Base-by-base conservation (phyloP, 495 filamentous ascomycete genomes). In the Penicillium bialowiezense region DNA sequence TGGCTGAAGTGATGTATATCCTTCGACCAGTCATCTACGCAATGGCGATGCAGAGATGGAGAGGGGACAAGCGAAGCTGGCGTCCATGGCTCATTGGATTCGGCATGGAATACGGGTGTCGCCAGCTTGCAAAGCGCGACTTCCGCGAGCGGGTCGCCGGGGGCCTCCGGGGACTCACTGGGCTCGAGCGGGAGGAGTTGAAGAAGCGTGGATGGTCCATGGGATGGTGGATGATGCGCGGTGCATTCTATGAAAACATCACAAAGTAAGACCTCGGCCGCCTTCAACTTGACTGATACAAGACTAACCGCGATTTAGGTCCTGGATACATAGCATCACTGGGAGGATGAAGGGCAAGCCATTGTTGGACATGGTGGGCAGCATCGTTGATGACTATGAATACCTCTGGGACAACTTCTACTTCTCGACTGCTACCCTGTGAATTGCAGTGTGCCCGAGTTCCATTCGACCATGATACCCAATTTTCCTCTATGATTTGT, bases 381-480 rank as follows among this genome's bases (percentile, higher is more conserved):
- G 85, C 43, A 79, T 98, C 18, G 59, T 97, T 46, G 91, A 95
- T 64, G 95, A 98, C 62, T 97, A 97, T 58, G 89, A 95, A 63
- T 97, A 93, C 61, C 75, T 98, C 13, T 98, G 93, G 93, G 92
- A 97, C 70, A 88, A 95, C 43, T 97, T 95, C 61, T 92, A 98
- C 68, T 97, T 97, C 67, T 78, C 83, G 9, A 87, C 84, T 9
- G 80, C 85, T 19, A 89, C 85, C 1, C 56, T 88, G 50, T 89
- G 55, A 71, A 44, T 52, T 29, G 38, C 24, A 19, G 33, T 38
- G 32, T 23, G 36, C 36, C 13, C 36, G 13, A 26, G 26, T 41
- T 35, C 37, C 31, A 15, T 54, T 59, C 51, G 49, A 44, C 46
- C 50, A 53, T 53, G 58, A 67, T 63, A 65, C 51, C 59, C 57